These are phyloP conservation scores for Thraustotheca clavata DNA, from an alignment of 352 stramenopile genomes.

Conservation along the genomic window DNA sequence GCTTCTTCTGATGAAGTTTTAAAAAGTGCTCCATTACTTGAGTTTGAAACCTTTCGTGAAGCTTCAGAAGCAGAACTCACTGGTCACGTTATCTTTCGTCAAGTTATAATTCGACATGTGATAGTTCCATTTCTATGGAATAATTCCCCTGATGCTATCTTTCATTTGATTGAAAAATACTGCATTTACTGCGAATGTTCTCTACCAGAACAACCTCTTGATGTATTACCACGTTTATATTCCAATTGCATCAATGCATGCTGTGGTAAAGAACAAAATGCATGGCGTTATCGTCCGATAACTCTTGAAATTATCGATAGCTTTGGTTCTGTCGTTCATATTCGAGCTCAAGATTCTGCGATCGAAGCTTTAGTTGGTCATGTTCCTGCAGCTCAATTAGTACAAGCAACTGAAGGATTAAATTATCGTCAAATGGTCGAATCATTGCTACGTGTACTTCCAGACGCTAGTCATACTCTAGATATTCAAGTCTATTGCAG, in stretches of 20 bases:
- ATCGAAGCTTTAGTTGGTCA: conserved; percentile 3
- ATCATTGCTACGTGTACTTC: not conserved
- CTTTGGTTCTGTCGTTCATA: not conserved
- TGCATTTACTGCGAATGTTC: conserved; percentile 13
- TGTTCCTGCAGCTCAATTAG: conserved; percentile 1
- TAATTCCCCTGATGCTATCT: not conserved
- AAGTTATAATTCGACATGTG: not conserved
- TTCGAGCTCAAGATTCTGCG: conserved; percentile 9
- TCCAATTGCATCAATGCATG: conserved; percentile 4
- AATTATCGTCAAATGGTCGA: not conserved
- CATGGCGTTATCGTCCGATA: conserved; percentile 6
- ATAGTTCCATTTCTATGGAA: conserved; percentile 1
- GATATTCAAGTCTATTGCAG: conserved; percentile 18
- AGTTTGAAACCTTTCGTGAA: conserved; percentile 8
- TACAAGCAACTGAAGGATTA: not conserved
- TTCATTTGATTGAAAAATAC: conserved; percentile 2
- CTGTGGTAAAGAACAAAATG: not conserved
- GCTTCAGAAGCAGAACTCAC: not conserved
- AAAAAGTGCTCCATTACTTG: not conserved
- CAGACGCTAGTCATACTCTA: not conserved
- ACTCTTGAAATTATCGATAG: not conserved
- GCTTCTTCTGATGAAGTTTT: not conserved
- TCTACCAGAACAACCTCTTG: conserved; percentile 1
- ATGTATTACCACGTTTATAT: conserved; percentile 10
- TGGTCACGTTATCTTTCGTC: not conserved